phyloP scores from a whole-genome alignment of 768 basidiomycete species.

The Mycena kentingensis region DNA sequence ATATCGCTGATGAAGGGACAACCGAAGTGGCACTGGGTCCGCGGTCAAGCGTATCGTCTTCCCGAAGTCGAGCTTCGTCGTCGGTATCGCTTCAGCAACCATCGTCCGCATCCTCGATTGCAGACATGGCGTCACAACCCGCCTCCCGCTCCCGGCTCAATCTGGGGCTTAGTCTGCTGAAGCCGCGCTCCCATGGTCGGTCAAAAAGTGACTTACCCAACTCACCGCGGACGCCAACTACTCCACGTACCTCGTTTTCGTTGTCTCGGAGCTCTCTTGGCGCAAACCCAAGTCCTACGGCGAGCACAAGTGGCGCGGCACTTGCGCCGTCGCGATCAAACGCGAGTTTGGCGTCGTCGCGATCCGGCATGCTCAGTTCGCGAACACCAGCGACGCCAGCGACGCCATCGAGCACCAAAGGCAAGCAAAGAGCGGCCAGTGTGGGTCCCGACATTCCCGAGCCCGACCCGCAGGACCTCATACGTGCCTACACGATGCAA shows the following conservation, averaged over 20 bases:
- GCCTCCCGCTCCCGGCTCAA: constrained; percentile 43
- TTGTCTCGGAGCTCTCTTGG: constrained; percentile 30
- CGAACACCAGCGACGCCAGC: background rate
- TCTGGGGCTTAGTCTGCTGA: constrained; percentile 46
- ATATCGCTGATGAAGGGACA: constrained; percentile 25
- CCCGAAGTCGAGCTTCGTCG: constrained; percentile 18
- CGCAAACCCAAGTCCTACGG: constrained; percentile 14
- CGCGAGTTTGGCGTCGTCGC: constrained; percentile 14
- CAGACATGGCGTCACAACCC: constrained; percentile 15
- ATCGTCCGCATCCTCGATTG: constrained; percentile 9
- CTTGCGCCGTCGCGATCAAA: constrained; percentile 16
- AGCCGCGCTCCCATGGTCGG: constrained; percentile 43
- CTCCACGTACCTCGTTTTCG: constrained; percentile 37
- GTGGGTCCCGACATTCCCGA: constrained; percentile 30
- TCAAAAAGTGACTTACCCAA: constrained; percentile 42
- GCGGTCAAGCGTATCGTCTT: constrained; percentile 15
- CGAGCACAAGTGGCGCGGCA: background rate
- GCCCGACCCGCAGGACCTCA: constrained; percentile 54
- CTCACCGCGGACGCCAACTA: constrained; percentile 21
- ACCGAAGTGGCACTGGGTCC: constrained; percentile 23
- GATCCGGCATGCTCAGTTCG: constrained; percentile 1
- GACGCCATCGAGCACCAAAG: constrained; percentile 22
- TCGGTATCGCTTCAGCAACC: constrained; percentile 19
- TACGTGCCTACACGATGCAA: constrained; percentile 80
- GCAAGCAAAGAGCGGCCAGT: constrained; percentile 18